Evolutionary conservation across 257 asterid genomes (phyloP).

Genomic region (Jaltomata sinuosa): DNA sequence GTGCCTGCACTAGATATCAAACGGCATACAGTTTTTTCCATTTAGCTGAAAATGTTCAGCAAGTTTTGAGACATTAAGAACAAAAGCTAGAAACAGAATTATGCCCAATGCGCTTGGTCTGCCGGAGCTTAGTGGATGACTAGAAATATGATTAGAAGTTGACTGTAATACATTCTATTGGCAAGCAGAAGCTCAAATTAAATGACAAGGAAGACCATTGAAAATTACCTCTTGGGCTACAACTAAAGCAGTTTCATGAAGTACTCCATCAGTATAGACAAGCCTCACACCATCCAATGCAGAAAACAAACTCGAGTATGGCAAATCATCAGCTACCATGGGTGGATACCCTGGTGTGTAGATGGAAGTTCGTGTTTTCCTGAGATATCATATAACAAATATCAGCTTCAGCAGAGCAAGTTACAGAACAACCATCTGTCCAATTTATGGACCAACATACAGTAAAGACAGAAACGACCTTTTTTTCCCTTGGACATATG

Average conservation of each 20-base stretch:
- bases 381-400: conserved; percentile 21
- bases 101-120: background rate
- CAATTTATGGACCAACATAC: background rate
- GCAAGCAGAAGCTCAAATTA: background rate
- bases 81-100: background rate
- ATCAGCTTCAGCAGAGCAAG: background rate
- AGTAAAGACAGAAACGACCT: background rate
- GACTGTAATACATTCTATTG: background rate
- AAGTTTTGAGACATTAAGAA: background rate
- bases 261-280: conserved; percentile 67
- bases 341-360: conserved; percentile 94
- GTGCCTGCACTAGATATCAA: conserved; percentile 81
- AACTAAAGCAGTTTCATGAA: conserved; percentile 71
- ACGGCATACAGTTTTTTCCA: conserved; percentile 16
- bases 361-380: conserved; percentile 90
- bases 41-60: background rate
- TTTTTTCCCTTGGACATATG: background rate
- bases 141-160: background rate
- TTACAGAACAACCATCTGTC: background rate
- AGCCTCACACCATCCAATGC: conserved; percentile 59
- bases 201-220: background rate
- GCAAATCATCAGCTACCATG: conserved; percentile 67
- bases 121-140: background rate
- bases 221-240: conserved; percentile 69
- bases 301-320: conserved; percentile 41